Evolutionary conservation across 2,329 filamentous ascomycete genomes (phyloP), one percentile per base, ranked within the genome.

Genomic region (Claviceps spartinae): DNA sequence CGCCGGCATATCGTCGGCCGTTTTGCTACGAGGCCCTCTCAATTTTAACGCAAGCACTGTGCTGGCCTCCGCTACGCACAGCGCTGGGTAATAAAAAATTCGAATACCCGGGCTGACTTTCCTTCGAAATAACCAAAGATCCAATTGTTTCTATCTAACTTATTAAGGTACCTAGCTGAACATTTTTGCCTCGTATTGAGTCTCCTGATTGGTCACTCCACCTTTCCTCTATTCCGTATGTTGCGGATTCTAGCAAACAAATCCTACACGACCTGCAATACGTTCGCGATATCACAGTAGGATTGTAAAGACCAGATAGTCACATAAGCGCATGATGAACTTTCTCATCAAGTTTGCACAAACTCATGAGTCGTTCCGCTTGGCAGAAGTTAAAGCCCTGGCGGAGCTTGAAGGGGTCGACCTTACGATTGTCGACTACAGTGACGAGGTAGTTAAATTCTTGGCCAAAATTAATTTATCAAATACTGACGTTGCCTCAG

Each of bases 341-440:
- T 97, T 87, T 63, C 77, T 98, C 54, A 82, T 98, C 57, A 86
- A 91, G 60, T 89, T 97, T 65, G 85, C 84, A 45, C 93, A 97
- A 68, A 75, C 79, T 54, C 90, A 97, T 66, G 88, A 96, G 71
- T 85, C 81, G n/a, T 98, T 98, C 65, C 85, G 91, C 41, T 74
- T 82, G 52, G 81, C 90, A 3, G 93, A 98, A 67, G 78, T 95
- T 14, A 73, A 91, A 62, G 83, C 93, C 24, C 73, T 98, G 20
- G 89, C 88, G 4, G 71, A 80, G 9, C 65, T 91, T 5, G 78
- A 82, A 52, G 75, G 75, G 9, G 72, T 93, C 38, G 68, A 83
- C 24, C 64, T 96, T 50, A 76, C 86, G 58, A 76, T 96, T 54
- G 60, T 91, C n/a, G 78, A 74, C 7, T 96, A 97, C 66, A 77